phyloP scores from a whole-genome alignment of 2,329 filamentous ascomycete genomes.

The Talaromyces sp. region DNA sequence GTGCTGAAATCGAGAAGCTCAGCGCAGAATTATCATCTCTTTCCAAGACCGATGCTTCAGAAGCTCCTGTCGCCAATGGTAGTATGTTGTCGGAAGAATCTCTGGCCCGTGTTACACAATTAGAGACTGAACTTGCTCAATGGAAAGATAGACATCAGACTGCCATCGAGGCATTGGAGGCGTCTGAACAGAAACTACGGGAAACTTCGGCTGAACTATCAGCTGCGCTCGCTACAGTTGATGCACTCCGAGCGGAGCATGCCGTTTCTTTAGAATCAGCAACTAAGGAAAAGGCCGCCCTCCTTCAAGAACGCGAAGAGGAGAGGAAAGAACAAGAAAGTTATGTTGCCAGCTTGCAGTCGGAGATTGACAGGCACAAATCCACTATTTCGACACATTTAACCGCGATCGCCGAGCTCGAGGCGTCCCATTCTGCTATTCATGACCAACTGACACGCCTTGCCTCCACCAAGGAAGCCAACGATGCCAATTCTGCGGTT shows the following conservation, averaged over 20 bases:
- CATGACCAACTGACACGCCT: constrained; percentile 67
- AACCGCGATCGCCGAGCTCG: constrained; percentile 68
- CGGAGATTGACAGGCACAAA: constrained; percentile 79
- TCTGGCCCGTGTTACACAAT: constrained; percentile 58
- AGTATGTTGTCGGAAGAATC: constrained; percentile 36
- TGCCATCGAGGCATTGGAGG: constrained; percentile 66
- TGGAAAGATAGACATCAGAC: constrained; percentile 76
- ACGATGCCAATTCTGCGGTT: constrained; percentile 48
- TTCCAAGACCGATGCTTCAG: neutral
- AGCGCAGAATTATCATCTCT: constrained; percentile 5
- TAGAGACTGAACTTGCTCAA: constrained; percentile 67
- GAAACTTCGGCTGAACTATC: constrained; percentile 73
- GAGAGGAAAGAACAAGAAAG: constrained; percentile 59
- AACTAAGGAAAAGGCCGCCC: constrained; percentile 33
- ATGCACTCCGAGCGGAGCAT: constrained; percentile 45
- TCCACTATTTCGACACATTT: constrained; percentile 66
- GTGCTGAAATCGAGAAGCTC: constrained; percentile 67
- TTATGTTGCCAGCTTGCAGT: constrained; percentile 61
- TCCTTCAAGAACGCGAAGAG: constrained; percentile 48
- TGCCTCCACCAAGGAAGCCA: constrained; percentile 57
- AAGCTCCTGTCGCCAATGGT: neutral
- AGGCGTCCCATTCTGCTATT: constrained; percentile 65
- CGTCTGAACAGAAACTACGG: constrained; percentile 69
- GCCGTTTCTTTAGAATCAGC: constrained; percentile 30
- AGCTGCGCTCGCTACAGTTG: constrained; percentile 55